Conservation (phyloP, 2,329 filamentous ascomycete genomes). For the Neodidymelliopsis sp. region DNA sequence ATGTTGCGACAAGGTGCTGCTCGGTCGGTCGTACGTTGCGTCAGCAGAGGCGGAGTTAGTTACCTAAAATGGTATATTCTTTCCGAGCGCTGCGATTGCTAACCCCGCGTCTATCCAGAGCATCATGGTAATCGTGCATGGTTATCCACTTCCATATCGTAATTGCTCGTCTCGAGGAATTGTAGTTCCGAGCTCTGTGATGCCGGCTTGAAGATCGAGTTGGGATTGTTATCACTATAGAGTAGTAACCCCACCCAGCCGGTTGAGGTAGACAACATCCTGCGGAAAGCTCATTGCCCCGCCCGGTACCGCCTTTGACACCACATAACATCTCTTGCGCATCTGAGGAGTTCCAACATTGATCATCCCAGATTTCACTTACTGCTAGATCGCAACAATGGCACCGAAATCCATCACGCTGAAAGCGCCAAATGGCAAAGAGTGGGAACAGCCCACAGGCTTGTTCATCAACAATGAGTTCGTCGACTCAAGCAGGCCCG, state of each 20-base stretch:
- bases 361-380: too few relatives aligned
- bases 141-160: neutral
- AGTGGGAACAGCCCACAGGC: constrained; percentile 49
- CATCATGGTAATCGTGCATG: neutral
- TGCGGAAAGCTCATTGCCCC: neutral
- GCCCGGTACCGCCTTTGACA: neutral
- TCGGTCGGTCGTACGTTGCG: too few relatives aligned
- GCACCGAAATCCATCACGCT: constrained; percentile 32
- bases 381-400: neutral
- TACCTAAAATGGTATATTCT: neutral
- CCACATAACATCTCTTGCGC: neutral
- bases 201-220: neutral
- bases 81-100: neutral
- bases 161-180: neutral
- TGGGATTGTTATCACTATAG: neutral
- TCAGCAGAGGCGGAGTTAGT: too few relatives aligned
- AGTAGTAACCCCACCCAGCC: neutral
- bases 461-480: constrained; percentile 57
- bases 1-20: too few relatives aligned
- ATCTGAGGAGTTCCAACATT: neutral
- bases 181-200: neutral
- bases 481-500: constrained; percentile 36
- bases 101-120: neutral
- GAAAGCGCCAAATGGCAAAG: constrained; percentile 49
- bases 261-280: too few relatives aligned